These are phyloP conservation scores for Aspergillus brasiliensis DNA, from an alignment of 2,329 filamentous ascomycete genomes.

Conservation along the genomic window DNA sequence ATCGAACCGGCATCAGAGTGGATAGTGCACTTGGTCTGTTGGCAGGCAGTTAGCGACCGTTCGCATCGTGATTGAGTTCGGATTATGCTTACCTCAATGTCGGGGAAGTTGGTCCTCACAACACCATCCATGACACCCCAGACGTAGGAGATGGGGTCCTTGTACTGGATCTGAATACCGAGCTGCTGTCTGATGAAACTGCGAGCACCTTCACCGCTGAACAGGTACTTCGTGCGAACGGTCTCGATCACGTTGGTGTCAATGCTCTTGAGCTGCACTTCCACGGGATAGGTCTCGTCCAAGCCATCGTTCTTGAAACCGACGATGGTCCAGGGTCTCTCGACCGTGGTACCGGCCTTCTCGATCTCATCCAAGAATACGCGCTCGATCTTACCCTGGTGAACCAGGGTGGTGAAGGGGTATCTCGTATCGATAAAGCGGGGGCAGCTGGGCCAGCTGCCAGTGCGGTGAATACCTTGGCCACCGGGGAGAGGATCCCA, in stretches of 20 bases:
- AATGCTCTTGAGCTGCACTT: conserved; percentile 74
- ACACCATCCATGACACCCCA: conserved; percentile 70
- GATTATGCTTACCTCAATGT: conserved; percentile 55
- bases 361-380: conserved; percentile 64
- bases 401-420: conserved; percentile 64
- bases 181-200: conserved; percentile 65
- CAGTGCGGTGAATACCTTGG: conserved; percentile 61
- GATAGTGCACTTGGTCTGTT: conserved; percentile 67
- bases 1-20: conserved; percentile 65
- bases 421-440: conserved; percentile 71
- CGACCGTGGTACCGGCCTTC: conserved; percentile 58
- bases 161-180: conserved; percentile 66
- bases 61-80: background rate
- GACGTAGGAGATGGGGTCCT: conserved; percentile 64
- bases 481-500: conserved; percentile 59
- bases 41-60: background rate
- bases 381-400: conserved; percentile 64
- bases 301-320: conserved; percentile 62
- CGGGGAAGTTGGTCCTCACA: conserved; percentile 63
- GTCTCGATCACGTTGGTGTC: conserved; percentile 72
- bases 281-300: conserved; percentile 73
- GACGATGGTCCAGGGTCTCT: conserved; percentile 64
- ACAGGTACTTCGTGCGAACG: conserved; percentile 63
- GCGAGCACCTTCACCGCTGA: conserved; percentile 64
- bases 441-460: conserved; percentile 83